Percentiles rank a stretch among this genome's conserved stretches.
Conservation (phyloP, 495 filamentous ascomycete species). For the Aspergillus sparsus region DNA sequence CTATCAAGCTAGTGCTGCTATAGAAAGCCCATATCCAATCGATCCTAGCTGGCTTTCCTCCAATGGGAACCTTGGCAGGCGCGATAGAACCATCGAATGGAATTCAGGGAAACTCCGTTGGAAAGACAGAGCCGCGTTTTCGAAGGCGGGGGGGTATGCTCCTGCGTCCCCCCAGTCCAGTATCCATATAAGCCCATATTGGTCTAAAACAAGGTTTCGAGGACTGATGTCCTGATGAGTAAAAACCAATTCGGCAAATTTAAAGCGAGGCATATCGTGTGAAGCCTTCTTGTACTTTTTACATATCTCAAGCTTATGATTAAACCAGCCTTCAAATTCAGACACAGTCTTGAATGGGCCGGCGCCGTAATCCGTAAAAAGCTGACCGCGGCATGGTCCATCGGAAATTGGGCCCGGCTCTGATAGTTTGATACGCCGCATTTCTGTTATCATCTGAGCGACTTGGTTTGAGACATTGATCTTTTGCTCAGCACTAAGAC, state of each 20-base stretch:
- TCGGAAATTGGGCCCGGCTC: conserved; percentile 32
- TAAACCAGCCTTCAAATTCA: conserved; percentile 36
- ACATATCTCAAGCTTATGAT: conserved; percentile 33
- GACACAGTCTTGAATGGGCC: conserved; percentile 31
- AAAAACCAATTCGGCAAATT: conserved; percentile 30
- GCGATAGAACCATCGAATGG: conserved; percentile 19
- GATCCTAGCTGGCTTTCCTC: conserved; percentile 25
- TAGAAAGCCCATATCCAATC: conserved; percentile 46
- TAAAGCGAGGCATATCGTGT: conserved; percentile 23
- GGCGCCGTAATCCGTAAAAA: conserved; percentile 35
- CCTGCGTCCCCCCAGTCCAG: conserved; percentile 34
- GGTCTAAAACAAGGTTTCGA: conserved; percentile 32
- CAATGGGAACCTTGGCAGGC: conserved; percentile 23
- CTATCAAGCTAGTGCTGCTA: conserved; percentile 51
- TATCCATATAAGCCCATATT: conserved; percentile 25
- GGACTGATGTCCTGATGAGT: conserved; percentile 32
- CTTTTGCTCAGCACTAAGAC: conserved; percentile 20
- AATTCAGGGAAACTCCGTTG: conserved; percentile 25
- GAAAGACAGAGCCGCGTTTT: conserved; percentile 25
- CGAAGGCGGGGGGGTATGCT: conserved; percentile 32
- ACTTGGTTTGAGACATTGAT: conserved; percentile 24
- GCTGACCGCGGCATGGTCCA: conserved; percentile 25
- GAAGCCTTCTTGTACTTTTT: conserved; percentile 25
- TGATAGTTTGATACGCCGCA: conserved; percentile 26
- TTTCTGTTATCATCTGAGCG: conserved; percentile 26